Evolutionary conservation across 345 rosid species (phyloP), one percentile per base, ranked within the genome.

Genomic region (Leavenworthia alabamica): DNA sequence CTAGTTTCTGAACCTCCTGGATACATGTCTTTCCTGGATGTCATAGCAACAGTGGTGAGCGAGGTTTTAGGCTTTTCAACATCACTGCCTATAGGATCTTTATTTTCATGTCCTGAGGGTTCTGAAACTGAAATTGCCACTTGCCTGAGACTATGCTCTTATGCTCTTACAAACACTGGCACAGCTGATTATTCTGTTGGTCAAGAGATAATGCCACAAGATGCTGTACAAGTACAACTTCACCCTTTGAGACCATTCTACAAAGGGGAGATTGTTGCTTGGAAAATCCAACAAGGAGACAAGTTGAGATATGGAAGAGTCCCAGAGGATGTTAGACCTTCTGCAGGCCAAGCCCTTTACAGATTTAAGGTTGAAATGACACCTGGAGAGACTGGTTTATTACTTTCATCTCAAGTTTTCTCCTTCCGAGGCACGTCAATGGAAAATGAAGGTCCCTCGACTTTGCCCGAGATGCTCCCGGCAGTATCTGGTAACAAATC

Each of bases 171-270:
- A 44, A 63, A 50, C 68, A 81, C 75, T 44, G 60, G 79, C 51
- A 55, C 75, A 42, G 64, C 72, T 53, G 71, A 67, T 65, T 76
- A 78, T 56, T 62, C 73, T 69, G 45, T 86, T 46, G 98, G 98
- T 26, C 83, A 79, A 68, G 91, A 88, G 67, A 81, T 88, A 73
- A 67, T 78, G 65, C 81, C 98, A 49, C 83, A 79, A 67, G 96
- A 88, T 78, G 94, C 91, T 62, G 75, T 78, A 64, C 96, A 80
- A 43, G 91, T 88, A 69, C 98, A 91, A 42, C 81, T 91, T 69
- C 96, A 88, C 58, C 98, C 98, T 2, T 58, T 86, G 77, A 84
- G 98, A 69, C 98, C 96, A 48, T 91, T 91, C 62, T 91, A 91
- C 74, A 84, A 69, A 62, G 98, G 91, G 68, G 97, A 90, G 75